phyloP scores from a whole-genome alignment of 2,329 filamentous ascomycete genomes.

The Geoglossum cookeanum region DNA sequence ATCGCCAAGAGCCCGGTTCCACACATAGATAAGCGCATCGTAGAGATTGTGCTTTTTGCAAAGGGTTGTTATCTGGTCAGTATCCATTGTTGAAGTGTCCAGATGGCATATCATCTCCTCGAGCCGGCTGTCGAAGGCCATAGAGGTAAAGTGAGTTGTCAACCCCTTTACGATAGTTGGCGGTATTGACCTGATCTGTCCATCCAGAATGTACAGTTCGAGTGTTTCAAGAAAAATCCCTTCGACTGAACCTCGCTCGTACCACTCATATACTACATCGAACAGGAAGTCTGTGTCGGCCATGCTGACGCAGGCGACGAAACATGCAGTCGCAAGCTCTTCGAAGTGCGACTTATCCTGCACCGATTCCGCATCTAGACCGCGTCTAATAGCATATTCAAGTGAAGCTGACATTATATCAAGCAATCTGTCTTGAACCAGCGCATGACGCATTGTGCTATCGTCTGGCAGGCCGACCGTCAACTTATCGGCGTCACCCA shows the following conservation, averaged over 20 bases:
- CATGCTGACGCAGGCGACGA: constrained; percentile 64
- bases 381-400: constrained; percentile 65
- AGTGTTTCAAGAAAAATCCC: constrained; percentile 73
- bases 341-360: constrained; percentile 41
- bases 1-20: constrained; percentile 78
- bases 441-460: constrained; percentile 48
- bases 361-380: constrained; percentile 31
- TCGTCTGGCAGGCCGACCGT: constrained; percentile 89
- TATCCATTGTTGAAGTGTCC: constrained; percentile 75
- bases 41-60: constrained; percentile 88
- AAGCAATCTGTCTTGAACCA: constrained; percentile 75
- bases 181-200: constrained; percentile 54
- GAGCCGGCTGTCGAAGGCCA: constrained; percentile 55
- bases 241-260: constrained; percentile 54
- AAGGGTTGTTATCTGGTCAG: constrained; percentile 76
- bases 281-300: constrained; percentile 69
- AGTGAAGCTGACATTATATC: constrained; percentile 89
- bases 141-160: constrained; percentile 60
- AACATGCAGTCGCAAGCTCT: constrained; percentile 66
- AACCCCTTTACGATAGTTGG: constrained; percentile 72
- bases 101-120: constrained; percentile 93
- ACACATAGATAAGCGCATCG: constrained; percentile 89
- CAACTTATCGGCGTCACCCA: constrained; percentile 76
- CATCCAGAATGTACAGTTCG: constrained; percentile 72
- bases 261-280: constrained; percentile 77